phyloP scores from a whole-genome alignment of 306 rosid genomes.

The Luffa acutangula region DNA sequence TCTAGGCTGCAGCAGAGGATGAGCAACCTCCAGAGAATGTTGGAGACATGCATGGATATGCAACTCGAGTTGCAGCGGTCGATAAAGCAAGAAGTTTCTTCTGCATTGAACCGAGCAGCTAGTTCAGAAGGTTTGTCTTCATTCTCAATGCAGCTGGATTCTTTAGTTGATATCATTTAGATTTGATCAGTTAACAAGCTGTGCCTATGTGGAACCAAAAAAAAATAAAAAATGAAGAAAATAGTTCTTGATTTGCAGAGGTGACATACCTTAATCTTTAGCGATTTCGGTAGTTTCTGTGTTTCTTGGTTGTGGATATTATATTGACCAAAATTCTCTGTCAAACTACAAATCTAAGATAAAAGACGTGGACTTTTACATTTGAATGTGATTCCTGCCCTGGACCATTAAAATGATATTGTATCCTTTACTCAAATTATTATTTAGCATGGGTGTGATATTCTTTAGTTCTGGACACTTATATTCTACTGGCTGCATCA shows the following conservation, averaged over 20 bases:
- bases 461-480: neutral
- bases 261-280: neutral
- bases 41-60: slow-evolving; percentile 99
- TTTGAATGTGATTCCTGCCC: neutral
- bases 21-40: slow-evolving; percentile 86
- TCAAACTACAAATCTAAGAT: neutral
- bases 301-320: neutral
- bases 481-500: neutral
- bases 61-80: slow-evolving; percentile 97
- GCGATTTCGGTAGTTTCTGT: neutral
- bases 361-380: neutral
- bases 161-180: neutral
- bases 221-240: neutral
- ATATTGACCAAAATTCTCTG: neutral
- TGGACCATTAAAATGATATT: neutral
- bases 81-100: slow-evolving; percentile 89
- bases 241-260: neutral
- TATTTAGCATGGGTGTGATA: neutral
- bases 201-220: neutral
- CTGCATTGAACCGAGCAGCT: slow-evolving; percentile 75
- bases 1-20: slow-evolving; percentile 90
- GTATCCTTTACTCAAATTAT: neutral
- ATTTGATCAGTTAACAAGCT: neutral
- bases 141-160: neutral
- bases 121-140: slow-evolving; percentile 48